These are phyloP conservation scores for Globisporangium megalacanthum DNA, from an alignment of 352 stramenopile species.

Conservation along the genomic window DNA sequence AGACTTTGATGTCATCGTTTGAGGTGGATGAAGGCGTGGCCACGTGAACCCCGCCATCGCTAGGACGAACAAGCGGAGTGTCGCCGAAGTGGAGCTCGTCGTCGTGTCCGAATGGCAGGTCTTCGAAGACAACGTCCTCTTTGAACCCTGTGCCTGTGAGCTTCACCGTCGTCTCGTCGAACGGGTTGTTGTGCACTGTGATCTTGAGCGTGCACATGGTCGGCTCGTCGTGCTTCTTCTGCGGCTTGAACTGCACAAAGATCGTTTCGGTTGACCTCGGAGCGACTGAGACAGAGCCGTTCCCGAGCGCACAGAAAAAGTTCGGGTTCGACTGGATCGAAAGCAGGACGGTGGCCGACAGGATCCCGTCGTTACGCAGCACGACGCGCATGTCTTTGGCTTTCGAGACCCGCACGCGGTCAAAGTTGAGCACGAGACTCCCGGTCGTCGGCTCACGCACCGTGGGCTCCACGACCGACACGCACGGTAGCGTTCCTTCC, in stretches of 20 bases:
- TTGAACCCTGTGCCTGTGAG: slow-evolving; percentile 69
- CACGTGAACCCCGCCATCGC: slow-evolving; percentile 4
- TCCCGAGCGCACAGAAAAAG: slow-evolving; percentile 66
- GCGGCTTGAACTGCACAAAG: slow-evolving; percentile 77
- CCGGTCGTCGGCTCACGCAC: slow-evolving; percentile 48
- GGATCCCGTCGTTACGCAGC: slow-evolving; percentile 90
- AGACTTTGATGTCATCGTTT: slow-evolving; percentile 53
- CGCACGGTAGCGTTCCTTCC: slow-evolving; percentile 90
- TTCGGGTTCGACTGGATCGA: slow-evolving; percentile 73
- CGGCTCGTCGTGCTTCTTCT: slow-evolving; percentile 64
- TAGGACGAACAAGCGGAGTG: slow-evolving; percentile 39
- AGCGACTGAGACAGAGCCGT: slow-evolving; percentile 69
- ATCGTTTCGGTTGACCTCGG: slow-evolving; percentile 61
- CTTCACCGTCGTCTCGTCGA: slow-evolving; percentile 79
- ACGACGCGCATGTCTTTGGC: slow-evolving; percentile 52
- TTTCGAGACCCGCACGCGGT: slow-evolving; percentile 70
- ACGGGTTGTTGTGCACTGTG: slow-evolving; percentile 89
- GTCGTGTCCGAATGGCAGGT: slow-evolving; percentile 66
- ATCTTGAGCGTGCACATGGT: slow-evolving; percentile 60
- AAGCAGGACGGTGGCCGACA: slow-evolving; percentile 90
- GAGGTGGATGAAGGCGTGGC: too few relatives aligned
- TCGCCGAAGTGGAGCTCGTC: slow-evolving; percentile 87
- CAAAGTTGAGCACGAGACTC: slow-evolving; percentile 76
- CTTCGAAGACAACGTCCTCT: slow-evolving; percentile 86
- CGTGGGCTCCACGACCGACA: slow-evolving; percentile 84